Percentiles rank a stretch among this genome's conserved stretches.
These are phyloP conservation scores for Paracorniculantispora psalliotae DNA, from an alignment of 2,329 filamentous ascomycete genomes.

Conservation along the genomic window DNA sequence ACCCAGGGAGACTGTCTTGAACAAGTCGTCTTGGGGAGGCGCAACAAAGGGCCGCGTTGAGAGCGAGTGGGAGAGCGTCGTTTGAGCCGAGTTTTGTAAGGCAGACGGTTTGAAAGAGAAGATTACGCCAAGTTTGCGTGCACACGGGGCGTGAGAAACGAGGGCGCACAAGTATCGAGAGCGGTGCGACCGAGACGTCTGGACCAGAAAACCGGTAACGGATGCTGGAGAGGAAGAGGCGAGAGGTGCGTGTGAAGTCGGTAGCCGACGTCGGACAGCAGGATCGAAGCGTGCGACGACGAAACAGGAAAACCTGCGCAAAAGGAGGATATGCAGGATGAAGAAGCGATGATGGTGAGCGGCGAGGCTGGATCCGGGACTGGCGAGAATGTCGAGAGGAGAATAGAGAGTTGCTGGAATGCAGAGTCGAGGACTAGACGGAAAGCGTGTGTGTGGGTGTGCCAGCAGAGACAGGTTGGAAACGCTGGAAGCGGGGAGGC, in stretches of 20 bases:
- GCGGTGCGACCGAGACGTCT: slow-evolving; percentile 8
- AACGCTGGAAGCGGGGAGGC: slow-evolving; percentile 9
- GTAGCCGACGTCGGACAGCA: slow-evolving; percentile 7
- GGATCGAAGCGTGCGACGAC: slow-evolving; percentile 1
- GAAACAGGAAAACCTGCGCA: neutral
- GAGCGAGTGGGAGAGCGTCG: neutral
- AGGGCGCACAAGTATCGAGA: neutral
- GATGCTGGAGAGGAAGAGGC: neutral
- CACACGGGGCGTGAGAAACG: slow-evolving; percentile 1
- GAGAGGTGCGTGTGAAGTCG: neutral
- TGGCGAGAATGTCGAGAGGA: neutral
- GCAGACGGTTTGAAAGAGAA: neutral
- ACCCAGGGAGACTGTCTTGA: neutral
- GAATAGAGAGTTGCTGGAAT: neutral
- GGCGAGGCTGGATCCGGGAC: neutral
- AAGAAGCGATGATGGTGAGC: neutral
- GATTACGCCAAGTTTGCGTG: slow-evolving; percentile 3
- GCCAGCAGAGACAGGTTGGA: neutral
- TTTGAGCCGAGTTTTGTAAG: neutral
- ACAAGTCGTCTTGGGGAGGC: neutral
- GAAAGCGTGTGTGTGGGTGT: neutral
- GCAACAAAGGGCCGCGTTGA: slow-evolving; percentile 5
- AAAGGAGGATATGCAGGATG: neutral
- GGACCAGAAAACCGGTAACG: slow-evolving; percentile 11
- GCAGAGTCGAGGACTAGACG: neutral